phyloP scores from a whole-genome alignment of 768 basidiomycete species.

The Termitomyces sp. region DNA sequence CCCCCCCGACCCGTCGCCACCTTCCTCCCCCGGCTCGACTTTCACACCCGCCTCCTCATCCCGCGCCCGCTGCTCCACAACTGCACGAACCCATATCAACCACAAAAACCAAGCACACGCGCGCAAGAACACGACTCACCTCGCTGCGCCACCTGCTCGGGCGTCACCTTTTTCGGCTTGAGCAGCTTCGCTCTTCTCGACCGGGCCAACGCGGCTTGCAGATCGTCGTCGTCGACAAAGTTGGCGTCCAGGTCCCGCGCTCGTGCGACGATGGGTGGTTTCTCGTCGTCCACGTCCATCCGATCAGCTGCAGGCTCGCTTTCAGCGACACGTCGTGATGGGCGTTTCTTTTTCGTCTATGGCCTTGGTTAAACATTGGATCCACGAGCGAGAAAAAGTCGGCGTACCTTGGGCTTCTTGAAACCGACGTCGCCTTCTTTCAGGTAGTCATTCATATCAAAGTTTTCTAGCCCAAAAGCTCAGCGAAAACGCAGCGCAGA shows the following conservation, averaged over 20 bases:
- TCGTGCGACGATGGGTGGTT: conserved; percentile 62
- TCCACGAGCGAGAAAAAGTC: neutral
- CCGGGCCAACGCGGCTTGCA: conserved; percentile 87
- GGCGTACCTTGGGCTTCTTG: conserved; percentile 83
- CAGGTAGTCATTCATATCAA: conserved; percentile 81
- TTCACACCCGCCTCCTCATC: conserved; percentile 39
- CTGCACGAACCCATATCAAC: conserved; percentile 25
- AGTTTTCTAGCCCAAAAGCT: conserved; percentile 59
- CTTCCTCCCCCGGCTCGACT: conserved; percentile 29
- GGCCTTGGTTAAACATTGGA: neutral
- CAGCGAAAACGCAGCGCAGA: neutral
- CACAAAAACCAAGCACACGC: neutral
- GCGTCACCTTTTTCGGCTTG: conserved; percentile 68
- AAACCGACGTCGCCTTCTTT: conserved; percentile 91
- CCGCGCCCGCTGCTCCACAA: conserved; percentile 54
- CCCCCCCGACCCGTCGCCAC: conserved; percentile 40
- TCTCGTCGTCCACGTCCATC: conserved; percentile 76
- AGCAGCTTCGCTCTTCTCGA: conserved; percentile 77
- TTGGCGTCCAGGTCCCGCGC: conserved; percentile 75
- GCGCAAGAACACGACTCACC: conserved; percentile 45
- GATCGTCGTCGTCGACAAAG: conserved; percentile 97
- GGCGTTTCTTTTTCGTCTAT: conserved; percentile 91
- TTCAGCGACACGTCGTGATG: conserved; percentile 59
- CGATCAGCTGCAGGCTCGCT: conserved; percentile 39
- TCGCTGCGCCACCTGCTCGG: conserved; percentile 77